A percentile compares a stretch with the other conserved stretches of the same genome.
Conservation (phyloP, 345 rosid genomes). For the Brassica rapa region DNA sequence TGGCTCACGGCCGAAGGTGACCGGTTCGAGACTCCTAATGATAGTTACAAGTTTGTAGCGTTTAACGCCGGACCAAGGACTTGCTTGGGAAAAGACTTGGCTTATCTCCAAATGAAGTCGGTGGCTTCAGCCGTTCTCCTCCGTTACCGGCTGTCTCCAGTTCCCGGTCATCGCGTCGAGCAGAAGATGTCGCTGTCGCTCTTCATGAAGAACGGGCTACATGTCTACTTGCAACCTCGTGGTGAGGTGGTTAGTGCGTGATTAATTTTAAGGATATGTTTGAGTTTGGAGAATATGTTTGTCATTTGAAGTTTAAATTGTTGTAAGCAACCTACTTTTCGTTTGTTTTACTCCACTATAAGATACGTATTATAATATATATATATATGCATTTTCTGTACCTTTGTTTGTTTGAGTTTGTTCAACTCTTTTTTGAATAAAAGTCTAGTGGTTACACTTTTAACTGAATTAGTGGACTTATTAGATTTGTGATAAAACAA, state of each 20-base stretch:
- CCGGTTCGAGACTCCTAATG: slow-evolving; percentile 68
- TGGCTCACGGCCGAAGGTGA: slow-evolving; percentile 68
- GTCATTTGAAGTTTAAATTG: slow-evolving; percentile 13
- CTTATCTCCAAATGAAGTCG: slow-evolving; percentile 88
- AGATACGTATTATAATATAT: slow-evolving; percentile 12
- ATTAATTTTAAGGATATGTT: slow-evolving; percentile 8
- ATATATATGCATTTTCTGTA: slow-evolving; percentile 27
- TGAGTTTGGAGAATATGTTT: slow-evolving; percentile 7
- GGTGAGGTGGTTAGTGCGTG: slow-evolving; percentile 26
- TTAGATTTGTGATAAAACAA: too few species aligned
- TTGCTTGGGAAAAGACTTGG: slow-evolving; percentile 91
- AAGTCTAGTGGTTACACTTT: not conserved
- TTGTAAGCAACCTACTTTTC: slow-evolving; percentile 17
- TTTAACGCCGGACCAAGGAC: slow-evolving; percentile 94
- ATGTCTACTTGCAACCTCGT: slow-evolving; percentile 76
- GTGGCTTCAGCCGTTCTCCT: slow-evolving; percentile 83
- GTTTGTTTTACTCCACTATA: slow-evolving; percentile 29
- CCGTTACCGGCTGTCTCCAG: slow-evolving; percentile 67
- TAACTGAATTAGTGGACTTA: not conserved
- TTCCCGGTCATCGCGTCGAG: slow-evolving; percentile 77
- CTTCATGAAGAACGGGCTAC: slow-evolving; percentile 88
- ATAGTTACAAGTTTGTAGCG: slow-evolving; percentile 80
- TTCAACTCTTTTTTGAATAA: slow-evolving; percentile 37
- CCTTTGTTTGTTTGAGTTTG: slow-evolving; percentile 34
- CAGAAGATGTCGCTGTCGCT: slow-evolving; percentile 94